Base-by-base conservation (phyloP, 179 eudicot genomes). In the Silene coronaria region DNA sequence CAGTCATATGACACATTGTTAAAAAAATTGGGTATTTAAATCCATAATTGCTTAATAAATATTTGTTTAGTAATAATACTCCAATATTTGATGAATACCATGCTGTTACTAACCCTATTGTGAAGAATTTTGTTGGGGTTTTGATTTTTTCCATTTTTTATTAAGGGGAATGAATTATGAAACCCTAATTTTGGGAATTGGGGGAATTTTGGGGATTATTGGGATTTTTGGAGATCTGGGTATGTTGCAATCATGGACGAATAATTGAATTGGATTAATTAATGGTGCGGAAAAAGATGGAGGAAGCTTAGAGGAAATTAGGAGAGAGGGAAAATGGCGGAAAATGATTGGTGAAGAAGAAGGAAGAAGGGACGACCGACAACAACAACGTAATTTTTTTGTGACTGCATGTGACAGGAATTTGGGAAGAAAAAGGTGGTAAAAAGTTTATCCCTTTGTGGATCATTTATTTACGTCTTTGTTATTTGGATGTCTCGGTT, bases 41-140 rank as follows among this genome's bases (percentile, higher is more conserved):
- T 0, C 96, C 96, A 26, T 91, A 91, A 75, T 89, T 91, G 80
- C 86, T 81, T 10, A 91, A 78, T 67, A 91, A 75, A 74, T 88
- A 89, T 84, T 91, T 91, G 88, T 91, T 91, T 3, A 91, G 74
- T 4, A 91, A 76, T 46, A 91, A 76, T 8, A 91, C 96, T 26
- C 96, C 96, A 32, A 91, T 91, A 87, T 91, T 91, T 5, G 96
- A 88, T 2, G 93, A 84, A 63, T 91, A 91, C 93, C 96, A 89
- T 45, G 91, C 65, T 17, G 87, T 58, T 23, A 89, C 90, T 13
- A 89, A 75, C 72, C 93, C 87, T 74, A 86, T 85, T 68, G 91
- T 90, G 80, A 81, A 85, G 67, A 84, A 74, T 68, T 72, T 86
- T 79, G 86, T 78, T 55, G 83, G 22, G 64, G 74, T 74, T 70